Base-by-base conservation (phyloP, 2,329 filamentous ascomycete species). In the Cercospora nicotianae region DNA sequence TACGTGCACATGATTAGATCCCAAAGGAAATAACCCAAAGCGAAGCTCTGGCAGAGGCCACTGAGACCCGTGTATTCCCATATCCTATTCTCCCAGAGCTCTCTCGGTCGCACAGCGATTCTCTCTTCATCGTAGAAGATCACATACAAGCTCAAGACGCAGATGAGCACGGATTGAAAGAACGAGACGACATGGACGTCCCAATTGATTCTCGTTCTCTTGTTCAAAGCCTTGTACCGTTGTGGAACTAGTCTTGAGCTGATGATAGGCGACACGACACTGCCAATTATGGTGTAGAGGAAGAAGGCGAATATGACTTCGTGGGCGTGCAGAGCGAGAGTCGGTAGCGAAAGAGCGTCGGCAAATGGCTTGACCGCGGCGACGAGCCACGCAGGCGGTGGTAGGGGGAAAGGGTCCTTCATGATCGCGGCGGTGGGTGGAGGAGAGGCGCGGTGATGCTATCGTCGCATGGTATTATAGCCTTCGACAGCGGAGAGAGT, bases 101-200 rank as follows among this genome's bases (percentile, higher is more conserved):
- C 91, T 58, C 66, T 59, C 31, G 64, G 65, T 20, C 75, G 67
- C 69, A 74, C 70, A 8, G 81, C 81, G 72, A 80, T 82, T 68
- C 91, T 85, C 78, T 93, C 90, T 48, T 88, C 81, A 78, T 95
- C 92, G 51, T 77, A 80, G 65, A 83, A 83, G 80, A 93, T 91
- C 66, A 91, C 86, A 85, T 88, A 94, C 16, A 95, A 80, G n/a
- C 91, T 90, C 33, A 94, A 81, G 59, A 73, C 78, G 78, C 90
- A 92, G 81, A 96, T 91, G 65, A 92, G 80, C 33, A 85, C 82
- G 77, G 89, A 90, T 84, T 96, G 92, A 65, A 92, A 83, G 72
- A 95, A 86, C n/a, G 91, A 93, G 33, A 95, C 92, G 65, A 94
- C 89, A 77, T 94, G 92, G 26, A 93, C 90, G 78, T 96, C 89